Evolutionary conservation across 768 basidiomycete genomes (phyloP).

Genomic region (Exidia glandulosa): DNA sequence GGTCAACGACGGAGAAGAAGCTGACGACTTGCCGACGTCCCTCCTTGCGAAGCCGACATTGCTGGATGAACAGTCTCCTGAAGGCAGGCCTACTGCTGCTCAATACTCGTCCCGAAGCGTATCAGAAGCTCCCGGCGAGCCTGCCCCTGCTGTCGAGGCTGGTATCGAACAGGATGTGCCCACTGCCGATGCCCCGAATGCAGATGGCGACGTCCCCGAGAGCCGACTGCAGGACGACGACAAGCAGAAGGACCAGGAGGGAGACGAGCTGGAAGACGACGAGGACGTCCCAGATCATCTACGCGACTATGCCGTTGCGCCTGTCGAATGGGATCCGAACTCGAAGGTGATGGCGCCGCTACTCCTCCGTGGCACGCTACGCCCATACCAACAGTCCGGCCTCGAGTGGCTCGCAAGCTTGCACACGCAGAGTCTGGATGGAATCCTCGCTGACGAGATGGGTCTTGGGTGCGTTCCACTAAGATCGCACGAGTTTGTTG

Average conservation of each 20-base stretch:
- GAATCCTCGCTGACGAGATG: conserved; percentile 90
- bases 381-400: conserved; percentile 89
- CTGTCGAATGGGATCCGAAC: conserved; percentile 54
- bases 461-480: conserved; percentile 66
- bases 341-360: conserved; percentile 51
- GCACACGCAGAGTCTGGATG: conserved; percentile 70
- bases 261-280: not conserved
- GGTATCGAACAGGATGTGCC: not conserved
- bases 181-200: not conserved
- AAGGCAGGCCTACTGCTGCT: no score
- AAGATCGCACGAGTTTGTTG: not conserved
- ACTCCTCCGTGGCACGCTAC: conserved; percentile 74
- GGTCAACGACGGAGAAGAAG: no score
- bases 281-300: conserved; percentile 29
- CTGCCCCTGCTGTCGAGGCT: not conserved
- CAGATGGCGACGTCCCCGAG: not conserved
- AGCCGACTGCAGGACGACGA: not conserved
- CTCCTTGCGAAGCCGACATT: no score
- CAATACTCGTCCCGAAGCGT: no score
- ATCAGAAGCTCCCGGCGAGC: not conserved
- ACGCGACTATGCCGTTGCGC: conserved; percentile 58
- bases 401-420: conserved; percentile 90
- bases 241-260: not conserved
- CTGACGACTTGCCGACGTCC: no score
- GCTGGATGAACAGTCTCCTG: no score